Evolutionary conservation across 148 eudicot species (phyloP).

Genomic region (Drosera capensis): DNA sequence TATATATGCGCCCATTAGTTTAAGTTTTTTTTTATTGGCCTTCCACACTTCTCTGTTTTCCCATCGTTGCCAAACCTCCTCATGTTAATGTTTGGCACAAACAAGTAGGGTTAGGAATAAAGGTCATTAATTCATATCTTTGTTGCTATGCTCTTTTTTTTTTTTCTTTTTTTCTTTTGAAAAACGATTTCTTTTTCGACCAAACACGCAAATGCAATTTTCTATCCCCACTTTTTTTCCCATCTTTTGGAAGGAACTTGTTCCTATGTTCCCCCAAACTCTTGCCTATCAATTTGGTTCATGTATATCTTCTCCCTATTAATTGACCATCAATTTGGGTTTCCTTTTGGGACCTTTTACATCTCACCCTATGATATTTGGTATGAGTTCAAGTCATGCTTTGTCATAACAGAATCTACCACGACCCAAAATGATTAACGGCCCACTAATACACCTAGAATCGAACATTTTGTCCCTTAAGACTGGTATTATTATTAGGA

Average conservation of each 20-base stretch:
- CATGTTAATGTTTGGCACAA: not conserved
- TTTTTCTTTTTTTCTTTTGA: not conserved
- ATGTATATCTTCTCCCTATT: not conserved
- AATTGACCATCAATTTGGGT: not conserved
- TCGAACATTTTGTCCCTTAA: too few species aligned
- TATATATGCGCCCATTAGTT: too few species aligned
- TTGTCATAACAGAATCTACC: too few species aligned
- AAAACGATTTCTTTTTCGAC: not conserved
- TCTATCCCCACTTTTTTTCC: not conserved
- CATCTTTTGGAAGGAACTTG: not conserved
- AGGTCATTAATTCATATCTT: not conserved
- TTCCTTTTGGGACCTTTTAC: not conserved
- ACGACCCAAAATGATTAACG: too few species aligned
- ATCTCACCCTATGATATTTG: not conserved
- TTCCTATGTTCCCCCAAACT: not conserved
- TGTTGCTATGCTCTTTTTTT: not conserved
- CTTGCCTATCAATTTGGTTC: not conserved
- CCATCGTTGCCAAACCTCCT: not conserved
- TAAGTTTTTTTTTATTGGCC: not conserved
- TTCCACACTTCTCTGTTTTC: not conserved
- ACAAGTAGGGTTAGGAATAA: not conserved
- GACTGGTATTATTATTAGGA: too few species aligned
- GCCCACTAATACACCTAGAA: too few species aligned
- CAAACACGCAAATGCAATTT: not conserved
- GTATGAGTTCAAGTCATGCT: too few species aligned